phyloP scores from a whole-genome alignment of 352 stramenopile species.

The Phytophthora vignae region DNA sequence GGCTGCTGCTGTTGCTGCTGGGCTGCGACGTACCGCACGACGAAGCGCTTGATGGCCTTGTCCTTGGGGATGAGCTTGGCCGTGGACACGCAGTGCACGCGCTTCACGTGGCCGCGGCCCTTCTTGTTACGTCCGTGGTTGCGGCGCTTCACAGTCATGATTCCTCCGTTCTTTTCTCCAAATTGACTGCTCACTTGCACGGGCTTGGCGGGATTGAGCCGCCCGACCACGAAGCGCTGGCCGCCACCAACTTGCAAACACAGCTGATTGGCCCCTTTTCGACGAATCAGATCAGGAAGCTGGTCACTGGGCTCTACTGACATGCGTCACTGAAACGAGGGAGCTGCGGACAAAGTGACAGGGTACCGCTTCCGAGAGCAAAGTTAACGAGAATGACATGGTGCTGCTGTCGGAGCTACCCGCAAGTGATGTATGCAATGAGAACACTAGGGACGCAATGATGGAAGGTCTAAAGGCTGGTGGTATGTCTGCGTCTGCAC shows the following conservation, averaged over 20 bases:
- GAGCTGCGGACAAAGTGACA: not conserved
- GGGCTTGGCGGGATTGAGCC: slow-evolving; percentile 18
- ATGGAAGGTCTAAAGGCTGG: slow-evolving; percentile 15
- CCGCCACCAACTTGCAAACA: slow-evolving; percentile 51
- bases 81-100: slow-evolving; percentile 98
- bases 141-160: slow-evolving; percentile 99
- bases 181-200: slow-evolving; percentile 57
- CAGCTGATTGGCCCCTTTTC: slow-evolving; percentile 43
- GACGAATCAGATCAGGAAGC: slow-evolving; percentile 26
- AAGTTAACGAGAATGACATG: not conserved
- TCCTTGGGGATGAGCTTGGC: slow-evolving; percentile 99
- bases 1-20: not conserved
- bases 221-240: slow-evolving; percentile 45
- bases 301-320: not conserved
- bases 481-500: slow-evolving; percentile 35
- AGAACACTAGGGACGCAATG: not conserved
- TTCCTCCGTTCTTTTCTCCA: slow-evolving; percentile 90
- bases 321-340: slow-evolving; percentile 12
- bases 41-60: slow-evolving; percentile 94
- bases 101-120: slow-evolving; percentile 98
- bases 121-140: slow-evolving; percentile 99
- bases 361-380: not conserved
- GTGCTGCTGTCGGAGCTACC: not conserved
- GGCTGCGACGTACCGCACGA: slow-evolving; percentile 79
- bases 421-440: not conserved